A percentile compares a stretch with the other conserved stretches of the same genome.
phyloP scores from a whole-genome alignment of 805 yeast genomes.

The Starmerella ratchasimensis region DNA sequence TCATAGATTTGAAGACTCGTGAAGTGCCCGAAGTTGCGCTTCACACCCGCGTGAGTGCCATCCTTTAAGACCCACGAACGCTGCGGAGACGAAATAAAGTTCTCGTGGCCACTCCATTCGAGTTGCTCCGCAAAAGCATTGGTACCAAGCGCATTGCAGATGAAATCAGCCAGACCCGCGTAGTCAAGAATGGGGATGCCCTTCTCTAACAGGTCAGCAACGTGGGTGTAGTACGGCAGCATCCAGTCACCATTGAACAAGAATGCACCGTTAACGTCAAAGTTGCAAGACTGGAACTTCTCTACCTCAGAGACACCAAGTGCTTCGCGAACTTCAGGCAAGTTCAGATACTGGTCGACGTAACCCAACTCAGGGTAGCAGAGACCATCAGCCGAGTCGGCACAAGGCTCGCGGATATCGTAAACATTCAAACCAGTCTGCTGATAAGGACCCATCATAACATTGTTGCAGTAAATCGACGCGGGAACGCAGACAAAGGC shows the following conservation, averaged over 20 bases:
- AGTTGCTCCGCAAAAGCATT: slow-evolving; percentile 64
- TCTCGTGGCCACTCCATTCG: slow-evolving; percentile 46
- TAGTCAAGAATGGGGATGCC: slow-evolving; percentile 71
- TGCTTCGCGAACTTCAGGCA: slow-evolving; percentile 54
- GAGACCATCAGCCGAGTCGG: slow-evolving; percentile 25
- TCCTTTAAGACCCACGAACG: slow-evolving; percentile 22
- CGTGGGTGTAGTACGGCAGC: slow-evolving; percentile 46
- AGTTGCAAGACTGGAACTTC: slow-evolving; percentile 58
- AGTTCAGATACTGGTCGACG: slow-evolving; percentile 64
- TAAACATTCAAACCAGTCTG: slow-evolving; percentile 75
- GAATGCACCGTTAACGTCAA: slow-evolving; percentile 63
- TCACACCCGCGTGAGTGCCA: slow-evolving; percentile 48
- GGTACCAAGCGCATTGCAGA: slow-evolving; percentile 89
- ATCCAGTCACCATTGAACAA: slow-evolving; percentile 52
- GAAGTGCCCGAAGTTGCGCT: slow-evolving; percentile 46
- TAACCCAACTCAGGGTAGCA: slow-evolving; percentile 65
- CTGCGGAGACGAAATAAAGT: slow-evolving; percentile 31
- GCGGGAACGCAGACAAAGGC: slow-evolving; percentile 87
- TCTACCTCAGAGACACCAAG: slow-evolving; percentile 74
- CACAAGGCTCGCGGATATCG: slow-evolving; percentile 63
- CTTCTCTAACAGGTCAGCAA: slow-evolving; percentile 47
- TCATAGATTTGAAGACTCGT: slow-evolving; percentile 69
- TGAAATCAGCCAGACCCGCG: slow-evolving; percentile 91
- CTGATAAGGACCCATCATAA: slow-evolving; percentile 61
- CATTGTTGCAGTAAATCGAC: slow-evolving; percentile 61